Base-by-base conservation (phyloP, 768 basidiomycete genomes). In the Lentinus brumalis region DNA sequence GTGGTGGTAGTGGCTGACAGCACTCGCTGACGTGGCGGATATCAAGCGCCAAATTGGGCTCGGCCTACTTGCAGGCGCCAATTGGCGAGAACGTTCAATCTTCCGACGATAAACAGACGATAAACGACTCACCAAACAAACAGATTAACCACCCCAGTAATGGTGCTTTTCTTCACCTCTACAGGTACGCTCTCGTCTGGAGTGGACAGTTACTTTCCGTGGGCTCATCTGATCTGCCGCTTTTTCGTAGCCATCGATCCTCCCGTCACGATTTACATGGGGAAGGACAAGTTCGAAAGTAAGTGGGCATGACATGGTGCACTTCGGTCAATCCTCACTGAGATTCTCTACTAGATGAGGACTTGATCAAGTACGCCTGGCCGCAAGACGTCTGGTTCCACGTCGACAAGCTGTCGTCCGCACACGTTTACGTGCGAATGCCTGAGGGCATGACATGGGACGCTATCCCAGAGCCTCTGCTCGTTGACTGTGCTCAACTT, bases 281-380 rank as follows among this genome's bases (percentile, higher is more conserved):
- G 96, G 31, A 87, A 86, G 71, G 96, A 99, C 82, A 98, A 99
- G 77, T 89, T 94, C 61, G 93, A 97, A 78, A 94, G 92, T 94
- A 68, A 70, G 89, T 79, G 15, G 5, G 8, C 21, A 2, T 40
- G 18, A 38, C n/a, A 39, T 38, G 4, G 1, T 26, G 7, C 32
- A 10, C 38, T 16, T 26, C 21, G 16, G n/a, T 38, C 29, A 38
- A 50, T 16, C 4, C 21, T 7, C 8, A 18, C 30, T 3, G 6
- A 14, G 11, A 38, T 16, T 65, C 47, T 49, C 47, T 3, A 18
- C 7, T 60, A 98, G 96, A 99, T 77, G 96, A 98, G 73, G 95
- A 97, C 51, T 77, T 98, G 52, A 94, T 98, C 68, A 91, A 86
- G 75, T 97, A 94, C 68, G 95, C 91, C 7, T 90, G 89, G 88